Evolutionary conservation across 805 yeast genomes (phyloP).

Genomic region (Wickerhamiella alocasiicola): DNA sequence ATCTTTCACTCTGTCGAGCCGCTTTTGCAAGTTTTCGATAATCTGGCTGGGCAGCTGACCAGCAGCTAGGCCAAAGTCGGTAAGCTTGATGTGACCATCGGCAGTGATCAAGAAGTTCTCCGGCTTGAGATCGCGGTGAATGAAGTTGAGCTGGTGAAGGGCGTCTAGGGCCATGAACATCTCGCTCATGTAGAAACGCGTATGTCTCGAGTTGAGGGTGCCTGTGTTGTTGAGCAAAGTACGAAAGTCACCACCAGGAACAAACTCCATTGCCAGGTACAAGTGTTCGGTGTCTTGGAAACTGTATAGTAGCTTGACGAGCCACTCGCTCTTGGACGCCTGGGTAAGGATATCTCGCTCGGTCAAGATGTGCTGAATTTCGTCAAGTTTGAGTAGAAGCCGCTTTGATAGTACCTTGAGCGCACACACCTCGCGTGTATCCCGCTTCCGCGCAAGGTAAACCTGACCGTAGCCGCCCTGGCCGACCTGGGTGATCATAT

Average conservation of each 20-base stretch:
- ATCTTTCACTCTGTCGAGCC: conserved; percentile 60
- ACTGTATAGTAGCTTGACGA: conserved; percentile 84
- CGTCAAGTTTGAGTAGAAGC: conserved; percentile 76
- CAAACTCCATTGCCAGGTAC: conserved; percentile 96
- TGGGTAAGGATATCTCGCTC: conserved; percentile 90
- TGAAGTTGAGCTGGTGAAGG: conserved; percentile 85
- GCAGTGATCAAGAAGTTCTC: conserved; percentile 85
- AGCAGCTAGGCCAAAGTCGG: conserved; percentile 95
- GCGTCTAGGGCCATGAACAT: conserved; percentile 95
- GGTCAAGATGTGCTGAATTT: conserved; percentile 87
- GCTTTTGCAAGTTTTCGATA: conserved; percentile 74
- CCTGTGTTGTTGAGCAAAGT: conserved; percentile 90
- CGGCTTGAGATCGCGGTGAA: conserved; percentile 94
- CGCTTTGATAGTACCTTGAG: conserved; percentile 82
- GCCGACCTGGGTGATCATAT: conserved; percentile 95
- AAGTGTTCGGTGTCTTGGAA: conserved; percentile 87
- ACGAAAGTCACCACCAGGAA: conserved; percentile 99
- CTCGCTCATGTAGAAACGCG: conserved; percentile 87
- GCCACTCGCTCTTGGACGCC: conserved; percentile 90
- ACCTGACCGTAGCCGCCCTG: conserved; percentile 99
- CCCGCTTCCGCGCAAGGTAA: conserved; percentile 86
- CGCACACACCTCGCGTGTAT: conserved; percentile 91
- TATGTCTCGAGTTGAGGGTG: conserved; percentile 83
- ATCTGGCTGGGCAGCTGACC: conserved; percentile 89
- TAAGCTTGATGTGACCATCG: conserved; percentile 81